phyloP scores from a whole-genome alignment of 140 eudicot genomes.

The Stevia rebaudiana region DNA sequence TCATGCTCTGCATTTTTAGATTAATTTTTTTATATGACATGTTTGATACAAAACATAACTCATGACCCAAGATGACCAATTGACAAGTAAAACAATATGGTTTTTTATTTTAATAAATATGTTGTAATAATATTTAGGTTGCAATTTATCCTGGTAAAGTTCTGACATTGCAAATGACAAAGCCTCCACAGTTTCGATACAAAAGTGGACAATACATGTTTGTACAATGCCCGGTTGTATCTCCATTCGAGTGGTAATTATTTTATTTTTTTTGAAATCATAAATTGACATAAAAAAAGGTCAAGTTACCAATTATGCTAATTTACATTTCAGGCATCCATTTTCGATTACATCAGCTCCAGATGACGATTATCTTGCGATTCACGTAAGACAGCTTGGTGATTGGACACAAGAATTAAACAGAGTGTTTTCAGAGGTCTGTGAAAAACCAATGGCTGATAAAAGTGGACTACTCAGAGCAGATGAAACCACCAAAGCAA shows the following conservation, averaged over 20 bases:
- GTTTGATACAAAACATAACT: background rate
- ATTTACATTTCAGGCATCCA: conserved; percentile 64
- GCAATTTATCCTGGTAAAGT: conserved; percentile 96
- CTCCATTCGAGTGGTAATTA: conserved; percentile 87
- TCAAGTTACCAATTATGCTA: background rate
- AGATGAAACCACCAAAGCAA: conserved; percentile 75
- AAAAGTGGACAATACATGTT: conserved; percentile 99
- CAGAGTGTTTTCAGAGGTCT: conserved; percentile 75
- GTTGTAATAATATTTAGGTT: conserved; percentile 43
- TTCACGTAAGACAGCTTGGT: conserved; percentile 87
- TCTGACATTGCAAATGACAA: conserved; percentile 84
- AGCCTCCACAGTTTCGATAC: conserved; percentile 89
- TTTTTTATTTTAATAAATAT: conserved; percentile 7
- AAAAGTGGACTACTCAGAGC: conserved; percentile 94
- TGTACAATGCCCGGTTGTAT: conserved; percentile 91
- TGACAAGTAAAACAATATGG: background rate
- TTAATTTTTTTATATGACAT: background rate
- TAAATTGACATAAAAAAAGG: background rate
- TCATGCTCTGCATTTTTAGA: background rate
- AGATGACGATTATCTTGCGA: conserved; percentile 77
- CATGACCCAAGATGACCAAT: background rate
- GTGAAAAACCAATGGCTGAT: conserved; percentile 76
- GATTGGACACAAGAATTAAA: conserved; percentile 94
- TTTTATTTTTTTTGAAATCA: background rate
- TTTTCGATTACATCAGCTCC: conserved; percentile 97